Base-by-base conservation (phyloP, 345 rosid species). In the Kernera saxatilis region DNA sequence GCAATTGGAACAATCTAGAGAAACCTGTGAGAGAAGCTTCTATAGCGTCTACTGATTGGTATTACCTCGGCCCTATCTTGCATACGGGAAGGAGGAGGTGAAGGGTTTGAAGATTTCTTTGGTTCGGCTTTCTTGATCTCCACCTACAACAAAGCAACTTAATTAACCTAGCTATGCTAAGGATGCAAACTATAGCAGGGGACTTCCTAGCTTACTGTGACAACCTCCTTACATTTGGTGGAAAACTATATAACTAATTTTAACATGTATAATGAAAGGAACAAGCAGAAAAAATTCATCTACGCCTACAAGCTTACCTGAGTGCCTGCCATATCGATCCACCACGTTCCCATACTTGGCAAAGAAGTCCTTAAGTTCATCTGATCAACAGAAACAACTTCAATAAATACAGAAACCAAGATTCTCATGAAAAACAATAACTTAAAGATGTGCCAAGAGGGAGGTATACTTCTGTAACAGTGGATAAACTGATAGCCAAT, bases 71-170 rank as follows among this genome's bases (percentile, higher is more conserved):
- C 33, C 64, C 89, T 87, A 94, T 77, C 97, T 89, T 67, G 89
- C 82, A 71, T 91, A 94, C 49, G 99, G 99, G 84, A 88, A 77
- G 90, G 77, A 83, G 85, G 84, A 76, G 91, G 88, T 79, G 95
- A 90, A 74, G 91, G 96, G 91, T 87, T 89, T 54, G 90, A 86
- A 73, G 86, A 66, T 91, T 94, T 91, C 96, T 89, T 89, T 86
- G 99, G 99, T 91, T 94, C 99, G 51, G 99, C 99, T 87, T 94
- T 94, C 93, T 91, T 91, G 95, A 94, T 86, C 88, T 94, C 97
- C 91, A 91, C 98, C 98, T 93, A 93, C 96, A 93, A 90, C 84
- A 88, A 86, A 93, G 92, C 80, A 93, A 85, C 86, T 90, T 82
- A 85, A 84, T 93, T 83, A 93, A 90, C 97, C 97, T 88, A 93